Base-by-base conservation (phyloP, 2,329 filamentous ascomycete species). In the Aspergillus eucalypticola region DNA sequence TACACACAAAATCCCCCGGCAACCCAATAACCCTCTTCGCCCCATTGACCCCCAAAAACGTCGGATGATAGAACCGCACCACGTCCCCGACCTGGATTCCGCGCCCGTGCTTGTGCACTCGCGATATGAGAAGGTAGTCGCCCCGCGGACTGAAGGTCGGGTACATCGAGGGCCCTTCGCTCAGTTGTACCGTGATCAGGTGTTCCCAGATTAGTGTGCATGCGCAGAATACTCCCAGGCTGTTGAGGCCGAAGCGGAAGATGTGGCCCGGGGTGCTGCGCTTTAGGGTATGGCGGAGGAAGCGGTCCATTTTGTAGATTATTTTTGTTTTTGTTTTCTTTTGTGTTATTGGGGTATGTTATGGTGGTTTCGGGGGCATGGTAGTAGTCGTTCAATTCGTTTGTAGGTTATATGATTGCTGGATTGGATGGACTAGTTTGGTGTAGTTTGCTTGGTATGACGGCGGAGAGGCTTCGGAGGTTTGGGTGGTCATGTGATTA, bases 121-220 rank as follows among this genome's bases (percentile, higher is more conserved):
- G 87, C 61, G 87, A 87, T 56, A 91, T 84, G 11, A 93, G 74
- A 50, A 94, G 81, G 75, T 81, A 87, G 71, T 94, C 89, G 58
- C 88, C 88, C 8, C 81, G 75, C 1, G 87, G 81, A 23, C 83
- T 81, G 62, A 97, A 87, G 0, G 92, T 96, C 7, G 94, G 94
- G 54, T 95, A 84, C 95, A 98, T 98, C 17, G 90, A 94, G 3
- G 92, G 87, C 2, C 94, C 94, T 25, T 81, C 81, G 15, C 87
- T 87, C 3, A 81, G 76, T 19, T 83, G 83, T 65, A 88, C 69
- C 64, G 82, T 82, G 77, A 86, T 85, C 68, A 86, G 79, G 76
- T 95, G 88, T 46, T 86, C 83, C 70, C 71, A 73, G 66, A 76
- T 66, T 57, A 78, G 65, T 13, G 72, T 72, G 49, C 66, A 69